A percentile compares a stretch with the other conserved stretches of the same genome.
Conservation (phyloP, 768 basidiomycete genomes). For the Pleurotus platypus region DNA sequence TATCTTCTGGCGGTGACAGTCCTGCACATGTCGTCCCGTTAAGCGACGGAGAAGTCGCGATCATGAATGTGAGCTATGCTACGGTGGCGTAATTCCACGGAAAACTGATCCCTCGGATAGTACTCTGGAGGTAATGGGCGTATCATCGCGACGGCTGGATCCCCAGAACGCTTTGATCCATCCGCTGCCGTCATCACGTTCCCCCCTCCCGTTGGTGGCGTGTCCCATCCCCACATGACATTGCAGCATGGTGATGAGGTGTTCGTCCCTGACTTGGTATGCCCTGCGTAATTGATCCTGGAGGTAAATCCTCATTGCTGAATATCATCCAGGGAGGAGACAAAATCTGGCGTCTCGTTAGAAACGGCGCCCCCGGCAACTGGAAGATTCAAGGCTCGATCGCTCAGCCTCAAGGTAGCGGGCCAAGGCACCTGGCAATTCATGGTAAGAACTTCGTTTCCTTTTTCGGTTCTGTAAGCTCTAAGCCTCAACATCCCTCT, state of each 20-base stretch:
- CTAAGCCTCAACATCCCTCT: background rate
- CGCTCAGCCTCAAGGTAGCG: conserved; percentile 57
- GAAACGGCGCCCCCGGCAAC: conserved; percentile 34
- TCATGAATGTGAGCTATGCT: conserved; percentile 41
- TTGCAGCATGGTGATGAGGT: conserved; percentile 53
- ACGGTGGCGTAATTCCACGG: no score
- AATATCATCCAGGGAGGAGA: conserved; percentile 49
- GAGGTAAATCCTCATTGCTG: conserved; percentile 3
- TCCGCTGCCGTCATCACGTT: conserved; percentile 48
- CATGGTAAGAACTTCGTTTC: conserved; percentile 19
- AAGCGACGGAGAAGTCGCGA: conserved; percentile 54
- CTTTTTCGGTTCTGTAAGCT: background rate
- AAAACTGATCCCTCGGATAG: conserved; percentile 16
- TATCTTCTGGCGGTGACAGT: conserved; percentile 43
- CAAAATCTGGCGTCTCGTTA: conserved; percentile 62
- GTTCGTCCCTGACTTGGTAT: conserved; percentile 62
- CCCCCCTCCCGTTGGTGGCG: conserved; percentile 36
- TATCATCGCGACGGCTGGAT: conserved; percentile 44
- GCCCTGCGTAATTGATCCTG: conserved; percentile 13
- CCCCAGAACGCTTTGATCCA: conserved; percentile 28
- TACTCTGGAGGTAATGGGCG: conserved; percentile 53
- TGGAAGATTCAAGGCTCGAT: conserved; percentile 61
- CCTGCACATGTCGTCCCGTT: conserved; percentile 53
- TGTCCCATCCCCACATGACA: conserved; percentile 67
- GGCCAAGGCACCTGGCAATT: conserved; percentile 51